These are phyloP conservation scores for Naganishia sp. DNA, from an alignment of 1,284 basidiomycete species.

Conservation along the genomic window DNA sequence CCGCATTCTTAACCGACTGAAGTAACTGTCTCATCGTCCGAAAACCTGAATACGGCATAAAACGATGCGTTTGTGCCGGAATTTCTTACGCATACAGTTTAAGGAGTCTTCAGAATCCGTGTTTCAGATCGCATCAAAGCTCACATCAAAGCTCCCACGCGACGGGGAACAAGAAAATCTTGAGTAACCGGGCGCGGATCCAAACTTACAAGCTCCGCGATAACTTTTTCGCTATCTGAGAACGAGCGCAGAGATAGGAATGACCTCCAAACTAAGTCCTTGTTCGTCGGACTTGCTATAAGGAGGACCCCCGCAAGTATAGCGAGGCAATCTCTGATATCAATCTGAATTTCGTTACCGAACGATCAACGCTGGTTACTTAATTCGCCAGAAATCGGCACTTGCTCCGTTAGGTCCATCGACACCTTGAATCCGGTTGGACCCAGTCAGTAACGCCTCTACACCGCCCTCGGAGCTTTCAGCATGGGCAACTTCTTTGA, in stretches of 20 bases:
- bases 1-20: too few relatives aligned
- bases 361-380: not conserved
- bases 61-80: too few relatives aligned
- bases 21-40: too few relatives aligned
- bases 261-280: not conserved
- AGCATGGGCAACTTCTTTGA: conserved; percentile 32
- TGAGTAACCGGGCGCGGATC: not conserved
- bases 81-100: too few relatives aligned
- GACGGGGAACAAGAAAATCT: not conserved
- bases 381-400: not conserved
- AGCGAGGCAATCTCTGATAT: conserved; percentile 13
- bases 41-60: too few relatives aligned
- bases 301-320: conserved; percentile 12
- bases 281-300: conserved; percentile 15
- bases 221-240: conserved; percentile 19
- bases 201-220: not conserved
- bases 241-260: conserved; percentile 15
- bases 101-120: not conserved
- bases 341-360: not conserved
- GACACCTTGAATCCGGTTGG: conserved; percentile 10
- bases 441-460: not conserved
- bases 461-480: not conserved
- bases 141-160: not conserved
- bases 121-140: not conserved
- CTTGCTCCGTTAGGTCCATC: not conserved